phyloP scores from a whole-genome alignment of 495 filamentous ascomycete species.

The Elaphomyces granulatus region DNA sequence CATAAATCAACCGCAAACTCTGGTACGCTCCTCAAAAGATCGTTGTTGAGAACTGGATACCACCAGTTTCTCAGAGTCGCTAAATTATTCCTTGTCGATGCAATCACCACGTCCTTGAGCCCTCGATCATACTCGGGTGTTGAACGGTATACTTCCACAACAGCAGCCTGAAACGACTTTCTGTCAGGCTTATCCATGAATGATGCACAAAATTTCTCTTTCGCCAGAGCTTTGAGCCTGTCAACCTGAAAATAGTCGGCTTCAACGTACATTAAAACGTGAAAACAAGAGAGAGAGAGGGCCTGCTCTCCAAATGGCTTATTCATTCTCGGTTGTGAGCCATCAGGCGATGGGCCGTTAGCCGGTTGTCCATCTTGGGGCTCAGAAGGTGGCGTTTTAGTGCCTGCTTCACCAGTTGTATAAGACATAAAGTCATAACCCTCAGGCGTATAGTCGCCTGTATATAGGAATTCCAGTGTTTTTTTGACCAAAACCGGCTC shows the following conservation, averaged over 20 bases:
- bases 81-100: background rate
- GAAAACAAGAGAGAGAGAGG: too few relatives aligned
- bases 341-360: too few relatives aligned
- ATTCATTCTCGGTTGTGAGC: too few relatives aligned
- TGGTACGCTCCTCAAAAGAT: background rate
- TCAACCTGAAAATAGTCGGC: conserved; percentile 1
- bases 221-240: background rate
- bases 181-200: background rate
- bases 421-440: too few relatives aligned
- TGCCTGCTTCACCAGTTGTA: too few relatives aligned
- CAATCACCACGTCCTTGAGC: background rate
- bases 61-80: background rate
- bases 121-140: background rate
- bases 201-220: background rate
- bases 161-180: background rate
- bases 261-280: background rate
- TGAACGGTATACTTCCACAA: background rate
- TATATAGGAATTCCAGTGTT: conserved; percentile 10
- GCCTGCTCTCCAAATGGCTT: too few relatives aligned
- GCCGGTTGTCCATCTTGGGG: too few relatives aligned
- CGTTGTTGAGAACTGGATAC: background rate
- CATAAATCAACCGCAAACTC: background rate
- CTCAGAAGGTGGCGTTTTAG: too few relatives aligned
- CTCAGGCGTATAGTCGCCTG: conserved; percentile 10
- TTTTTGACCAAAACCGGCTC: conserved; percentile 7